phyloP scores from a whole-genome alignment of 352 stramenopile species.

The Globisporangium okanoganense region DNA sequence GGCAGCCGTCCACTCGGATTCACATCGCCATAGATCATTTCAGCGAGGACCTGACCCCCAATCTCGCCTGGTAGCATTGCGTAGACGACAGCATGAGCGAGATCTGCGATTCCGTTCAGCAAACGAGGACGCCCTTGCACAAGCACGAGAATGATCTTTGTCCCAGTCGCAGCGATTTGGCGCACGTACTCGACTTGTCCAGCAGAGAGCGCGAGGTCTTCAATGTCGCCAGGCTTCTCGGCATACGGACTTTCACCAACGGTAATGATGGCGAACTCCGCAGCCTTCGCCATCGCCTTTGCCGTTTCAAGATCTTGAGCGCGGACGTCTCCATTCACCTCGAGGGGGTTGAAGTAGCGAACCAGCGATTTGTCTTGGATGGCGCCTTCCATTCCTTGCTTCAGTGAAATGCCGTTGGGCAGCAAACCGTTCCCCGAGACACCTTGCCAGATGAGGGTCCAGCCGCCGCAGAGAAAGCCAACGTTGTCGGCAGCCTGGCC shows the following conservation, averaged over 20 bases:
- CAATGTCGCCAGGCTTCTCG: constrained; percentile 86
- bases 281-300: constrained; percentile 40
- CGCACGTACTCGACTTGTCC: constrained; percentile 77
- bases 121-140: constrained; percentile 76
- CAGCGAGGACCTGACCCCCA: constrained; percentile 75
- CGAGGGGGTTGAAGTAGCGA: constrained; percentile 50
- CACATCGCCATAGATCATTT: constrained; percentile 74
- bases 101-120: constrained; percentile 46
- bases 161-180: constrained; percentile 51
- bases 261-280: constrained; percentile 68
- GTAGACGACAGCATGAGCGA: constrained; percentile 72
- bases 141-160: constrained; percentile 82
- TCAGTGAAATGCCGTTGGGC: constrained; percentile 62
- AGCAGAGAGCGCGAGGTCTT: constrained; percentile 55
- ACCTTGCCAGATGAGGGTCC: constrained; percentile 87
- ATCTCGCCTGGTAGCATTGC: constrained; percentile 74
- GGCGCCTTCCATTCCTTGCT: constrained; percentile 45
- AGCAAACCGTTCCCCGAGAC: constrained; percentile 58
- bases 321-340: constrained; percentile 50
- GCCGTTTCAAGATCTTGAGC: constrained; percentile 42
- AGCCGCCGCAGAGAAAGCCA: constrained; percentile 71
- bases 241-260: constrained; percentile 78
- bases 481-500: constrained; percentile 65
- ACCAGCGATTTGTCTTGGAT: constrained; percentile 19
- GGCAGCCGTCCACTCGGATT: constrained; percentile 82